Evolutionary conservation across 78 protist genomes (phyloP).

Genomic region (Guillardia theta): DNA sequence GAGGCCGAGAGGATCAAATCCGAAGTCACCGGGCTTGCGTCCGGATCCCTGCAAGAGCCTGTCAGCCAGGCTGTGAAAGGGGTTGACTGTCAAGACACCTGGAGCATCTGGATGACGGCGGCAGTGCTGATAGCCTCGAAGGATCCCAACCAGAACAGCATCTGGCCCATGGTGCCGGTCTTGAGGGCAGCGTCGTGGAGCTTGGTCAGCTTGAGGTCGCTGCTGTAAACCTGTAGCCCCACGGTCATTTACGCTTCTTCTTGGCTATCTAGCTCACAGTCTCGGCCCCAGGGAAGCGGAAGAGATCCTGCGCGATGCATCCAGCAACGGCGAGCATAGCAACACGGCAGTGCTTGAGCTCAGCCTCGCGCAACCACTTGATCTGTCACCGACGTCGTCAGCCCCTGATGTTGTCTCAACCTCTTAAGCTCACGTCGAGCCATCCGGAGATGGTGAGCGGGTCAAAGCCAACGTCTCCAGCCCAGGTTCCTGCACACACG

Average conservation of each 20-base stretch:
- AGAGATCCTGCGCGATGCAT: background rate
- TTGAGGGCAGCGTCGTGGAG: background rate
- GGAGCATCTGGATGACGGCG: background rate
- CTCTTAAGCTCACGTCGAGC: background rate
- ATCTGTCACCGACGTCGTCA: background rate
- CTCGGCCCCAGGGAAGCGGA: background rate
- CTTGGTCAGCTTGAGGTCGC: background rate
- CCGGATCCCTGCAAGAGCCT: slow-evolving; percentile 1
- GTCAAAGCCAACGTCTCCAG: slow-evolving; percentile 26
- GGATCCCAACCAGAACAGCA: slow-evolving; percentile 5
- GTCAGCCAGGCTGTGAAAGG: too few relatives aligned
- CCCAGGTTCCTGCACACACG: background rate
- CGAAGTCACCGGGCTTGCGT: background rate
- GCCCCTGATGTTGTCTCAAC: too few relatives aligned
- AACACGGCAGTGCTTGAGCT: slow-evolving; percentile 26
- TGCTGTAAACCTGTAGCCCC: background rate
- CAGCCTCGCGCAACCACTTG: slow-evolving; percentile 30
- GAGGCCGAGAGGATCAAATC: slow-evolving; percentile 44
- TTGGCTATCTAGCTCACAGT: background rate
- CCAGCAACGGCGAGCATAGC: background rate
- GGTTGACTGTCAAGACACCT: too few relatives aligned
- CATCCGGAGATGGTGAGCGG: slow-evolving; percentile 19
- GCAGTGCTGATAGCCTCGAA: background rate
- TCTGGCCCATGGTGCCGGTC: slow-evolving; percentile 35
- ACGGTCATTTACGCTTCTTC: background rate